These are phyloP conservation scores for Parascedosporium putredinis DNA, from an alignment of 2,329 filamentous ascomycete species.

Conservation along the genomic window DNA sequence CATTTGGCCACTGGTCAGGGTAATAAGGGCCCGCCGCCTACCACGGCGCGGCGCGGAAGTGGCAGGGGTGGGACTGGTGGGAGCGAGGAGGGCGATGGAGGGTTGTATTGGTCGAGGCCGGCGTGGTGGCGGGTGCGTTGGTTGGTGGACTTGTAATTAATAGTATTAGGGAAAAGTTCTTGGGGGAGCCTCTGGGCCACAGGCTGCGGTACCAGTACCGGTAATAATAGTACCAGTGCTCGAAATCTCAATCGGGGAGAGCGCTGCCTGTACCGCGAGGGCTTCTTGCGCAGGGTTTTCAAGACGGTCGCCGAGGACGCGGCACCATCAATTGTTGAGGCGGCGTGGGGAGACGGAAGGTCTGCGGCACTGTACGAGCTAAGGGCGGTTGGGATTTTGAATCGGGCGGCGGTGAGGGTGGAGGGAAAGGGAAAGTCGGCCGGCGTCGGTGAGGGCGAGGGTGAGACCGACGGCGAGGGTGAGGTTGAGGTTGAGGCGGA, in stretches of 20 bases:
- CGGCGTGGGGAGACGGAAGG: too few species aligned
- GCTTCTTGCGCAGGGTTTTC: background rate
- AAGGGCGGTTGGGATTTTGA: too few species aligned
- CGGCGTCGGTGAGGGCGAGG: background rate
- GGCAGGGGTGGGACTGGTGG: conserved; percentile 5
- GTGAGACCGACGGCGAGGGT: background rate
- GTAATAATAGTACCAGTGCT: too few species aligned
- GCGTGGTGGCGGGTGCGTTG: background rate
- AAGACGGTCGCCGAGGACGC: background rate
- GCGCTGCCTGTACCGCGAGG: conserved; percentile 5
- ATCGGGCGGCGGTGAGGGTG: too few species aligned
- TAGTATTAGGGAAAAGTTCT: too few species aligned
- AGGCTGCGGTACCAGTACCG: too few species aligned
- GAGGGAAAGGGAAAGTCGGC: background rate
- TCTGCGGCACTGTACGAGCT: too few species aligned
- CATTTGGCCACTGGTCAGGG: background rate
- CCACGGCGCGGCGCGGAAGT: background rate
- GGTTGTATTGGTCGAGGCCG: background rate
- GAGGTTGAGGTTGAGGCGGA: too few species aligned
- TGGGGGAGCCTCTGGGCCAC: too few species aligned
- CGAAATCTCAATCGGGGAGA: background rate
- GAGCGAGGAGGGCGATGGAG: background rate
- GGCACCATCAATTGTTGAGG: too few species aligned
- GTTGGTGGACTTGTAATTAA: too few species aligned
- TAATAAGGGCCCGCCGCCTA: too few species aligned